phyloP scores from a whole-genome alignment of 192 early-diverging fungal genomes.

The Podila horticola region DNA sequence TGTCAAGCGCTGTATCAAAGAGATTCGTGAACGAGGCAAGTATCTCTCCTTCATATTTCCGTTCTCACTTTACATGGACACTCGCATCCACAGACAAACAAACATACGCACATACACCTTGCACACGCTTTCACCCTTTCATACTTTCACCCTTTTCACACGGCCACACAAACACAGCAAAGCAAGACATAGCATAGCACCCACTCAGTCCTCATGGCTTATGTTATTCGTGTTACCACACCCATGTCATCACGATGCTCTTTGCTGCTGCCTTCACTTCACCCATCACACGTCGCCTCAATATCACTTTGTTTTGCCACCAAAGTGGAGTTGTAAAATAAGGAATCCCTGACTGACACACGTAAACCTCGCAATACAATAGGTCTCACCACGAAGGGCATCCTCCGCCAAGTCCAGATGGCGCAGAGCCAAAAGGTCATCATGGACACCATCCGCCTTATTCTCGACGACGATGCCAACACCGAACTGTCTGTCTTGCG shows the following conservation, averaged over 20 bases:
- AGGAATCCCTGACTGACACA: neutral
- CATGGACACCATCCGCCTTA: constrained; percentile 32
- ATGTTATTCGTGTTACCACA: neutral
- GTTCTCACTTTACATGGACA: neutral
- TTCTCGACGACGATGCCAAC: constrained; percentile 48
- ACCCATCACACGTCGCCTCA: neutral
- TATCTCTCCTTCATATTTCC: neutral
- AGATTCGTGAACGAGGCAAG: constrained; percentile 49
- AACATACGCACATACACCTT: too few relatives aligned
- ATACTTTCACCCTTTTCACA: too few relatives aligned
- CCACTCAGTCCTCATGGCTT: neutral
- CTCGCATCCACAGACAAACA: too few relatives aligned
- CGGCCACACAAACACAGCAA: neutral
- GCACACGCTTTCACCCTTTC: too few relatives aligned
- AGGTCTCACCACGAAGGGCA: constrained; percentile 48
- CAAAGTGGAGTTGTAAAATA: too few relatives aligned
- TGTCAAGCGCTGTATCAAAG: constrained; percentile 46
- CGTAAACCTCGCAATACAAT: neutral
- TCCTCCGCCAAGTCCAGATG: constrained; percentile 45
- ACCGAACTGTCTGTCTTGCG: constrained; percentile 37
- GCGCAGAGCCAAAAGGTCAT: constrained; percentile 19
- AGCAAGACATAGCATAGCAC: neutral
- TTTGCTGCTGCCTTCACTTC: neutral
- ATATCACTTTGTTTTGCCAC: neutral
- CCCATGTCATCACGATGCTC: neutral